A percentile compares a stretch with the other conserved stretches of the same genome.
These are phyloP conservation scores for Mycena galopus DNA, from an alignment of 768 basidiomycete species.

Conservation along the genomic window DNA sequence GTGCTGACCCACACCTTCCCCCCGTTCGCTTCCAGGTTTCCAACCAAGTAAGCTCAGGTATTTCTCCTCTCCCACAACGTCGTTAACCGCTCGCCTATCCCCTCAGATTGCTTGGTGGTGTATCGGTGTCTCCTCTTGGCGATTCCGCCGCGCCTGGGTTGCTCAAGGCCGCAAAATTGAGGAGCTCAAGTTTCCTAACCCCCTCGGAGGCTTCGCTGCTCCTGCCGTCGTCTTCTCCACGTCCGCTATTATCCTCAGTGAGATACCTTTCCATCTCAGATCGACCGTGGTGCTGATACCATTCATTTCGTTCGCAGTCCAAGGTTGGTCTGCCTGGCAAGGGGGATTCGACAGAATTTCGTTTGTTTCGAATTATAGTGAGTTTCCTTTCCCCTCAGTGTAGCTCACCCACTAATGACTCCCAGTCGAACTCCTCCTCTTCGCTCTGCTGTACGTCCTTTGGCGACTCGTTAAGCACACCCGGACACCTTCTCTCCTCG, in stretches of 20 bases:
- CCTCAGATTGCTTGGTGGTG: conserved; percentile 23
- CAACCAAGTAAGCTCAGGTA: conserved; percentile 11
- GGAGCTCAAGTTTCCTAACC: no score
- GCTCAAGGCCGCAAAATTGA: no score
- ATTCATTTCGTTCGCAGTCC: conserved; percentile 19
- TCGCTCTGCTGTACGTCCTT: no score
- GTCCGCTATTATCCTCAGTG: conserved; percentile 17
- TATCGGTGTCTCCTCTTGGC: conserved; percentile 21
- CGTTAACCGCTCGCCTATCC: neutral
- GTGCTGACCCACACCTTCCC: conserved; percentile 2
- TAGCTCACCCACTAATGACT: no score
- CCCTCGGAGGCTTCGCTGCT: no score
- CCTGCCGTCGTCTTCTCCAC: conserved; percentile 23
- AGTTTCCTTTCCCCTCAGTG: conserved; percentile 2
- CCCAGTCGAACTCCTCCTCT: no score
- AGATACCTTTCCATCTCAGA: neutral
- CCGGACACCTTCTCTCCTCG: no score
- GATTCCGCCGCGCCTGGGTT: no score
- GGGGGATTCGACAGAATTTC: conserved; percentile 20
- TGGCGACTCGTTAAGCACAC: no score
- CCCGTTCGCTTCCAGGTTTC: conserved; percentile 9
- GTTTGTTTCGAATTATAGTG: conserved; percentile 23
- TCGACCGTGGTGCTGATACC: neutral
- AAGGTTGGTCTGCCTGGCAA: conserved; percentile 23
- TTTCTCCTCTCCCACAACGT: neutral